Base-by-base conservation (phyloP, 768 basidiomycete genomes). In the Dacryopinax primogenitus region DNA sequence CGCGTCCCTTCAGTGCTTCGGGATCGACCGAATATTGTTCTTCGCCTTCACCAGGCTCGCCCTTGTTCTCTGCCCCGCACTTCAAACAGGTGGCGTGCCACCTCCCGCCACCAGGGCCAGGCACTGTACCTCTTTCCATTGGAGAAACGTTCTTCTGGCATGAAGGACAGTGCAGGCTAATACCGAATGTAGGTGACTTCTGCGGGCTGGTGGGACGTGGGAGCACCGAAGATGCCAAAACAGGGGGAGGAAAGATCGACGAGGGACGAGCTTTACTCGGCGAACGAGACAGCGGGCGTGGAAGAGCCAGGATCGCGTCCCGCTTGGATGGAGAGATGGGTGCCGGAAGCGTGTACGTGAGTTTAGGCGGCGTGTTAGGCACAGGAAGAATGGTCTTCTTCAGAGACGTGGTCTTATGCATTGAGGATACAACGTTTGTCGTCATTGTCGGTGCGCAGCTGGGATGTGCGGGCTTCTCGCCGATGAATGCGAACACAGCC, bases 101-200 rank as follows among this genome's bases (percentile, higher is more conserved):
- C 67, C 82, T 81, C 33, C 86, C 85, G 35, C 87, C 87, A 66
- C 88, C 86, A 26, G 90, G 90, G 3, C 90, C 90, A 30, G 88
- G 86, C 37, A 92, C 86, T 33, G 92, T 89, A 9, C 90, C 90
- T 66, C 82, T 79, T 70, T 92, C 90, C 89, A 92, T 91, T 1
- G 82, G 82, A 16, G 87, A 88, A 13, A 92, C 90, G 0, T 82
- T 71, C 69, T 82, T 84, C 63, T 78, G 78, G 73, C 90, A 92
- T 28, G 87, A 89, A 11, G 89, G 88, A 70, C 90, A 92, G 15
- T 78, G 23, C 21, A 68, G 39, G n/a, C 78, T 76, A 34, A 79
- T 78, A 13, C 86, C 86, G 70, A 86, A 87, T 3, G 84, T 82
- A 44, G 83, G 80, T 68, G 79, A 65, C 68, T 73, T 64, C 64